Conservation (phyloP, 1,284 basidiomycete species). For the Rhodotorula sp. region DNA sequence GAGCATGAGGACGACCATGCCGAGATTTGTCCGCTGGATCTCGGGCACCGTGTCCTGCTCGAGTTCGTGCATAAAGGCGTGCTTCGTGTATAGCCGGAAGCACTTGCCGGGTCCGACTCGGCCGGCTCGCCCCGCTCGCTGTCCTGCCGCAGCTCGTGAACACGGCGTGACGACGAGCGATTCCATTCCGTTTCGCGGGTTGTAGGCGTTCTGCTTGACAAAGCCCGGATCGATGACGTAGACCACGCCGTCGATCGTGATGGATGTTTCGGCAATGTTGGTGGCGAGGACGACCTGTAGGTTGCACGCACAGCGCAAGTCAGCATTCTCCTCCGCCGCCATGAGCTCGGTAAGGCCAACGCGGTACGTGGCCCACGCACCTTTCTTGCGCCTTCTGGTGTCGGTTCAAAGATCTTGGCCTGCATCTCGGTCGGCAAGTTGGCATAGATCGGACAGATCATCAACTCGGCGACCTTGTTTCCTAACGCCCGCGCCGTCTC, state of each 20-base stretch:
- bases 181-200: slow-evolving; percentile 94
- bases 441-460: slow-evolving; percentile 97
- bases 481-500: slow-evolving; percentile 93
- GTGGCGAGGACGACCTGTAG: slow-evolving; percentile 84
- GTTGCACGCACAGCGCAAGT: not conserved
- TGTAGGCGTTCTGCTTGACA: slow-evolving; percentile 96
- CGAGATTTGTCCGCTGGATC: slow-evolving; percentile 57
- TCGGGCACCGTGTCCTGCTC: slow-evolving; percentile 63
- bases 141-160: slow-evolving; percentile 94
- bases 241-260: slow-evolving; percentile 96
- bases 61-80: slow-evolving; percentile 63
- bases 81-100: slow-evolving; percentile 75
- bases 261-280: slow-evolving; percentile 97
- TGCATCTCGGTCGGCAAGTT: slow-evolving; percentile 99
- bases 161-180: slow-evolving; percentile 91
- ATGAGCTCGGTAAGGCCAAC: too few relatives aligned
- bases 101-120: slow-evolving; percentile 98
- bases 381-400: slow-evolving; percentile 91
- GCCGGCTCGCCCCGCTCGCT: slow-evolving; percentile 93
- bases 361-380: slow-evolving; percentile 43
- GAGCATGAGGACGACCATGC: slow-evolving; percentile 60
- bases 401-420: slow-evolving; percentile 98
- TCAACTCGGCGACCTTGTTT: slow-evolving; percentile 91
- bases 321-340: not conserved
- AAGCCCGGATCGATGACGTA: slow-evolving; percentile 98